Base-by-base conservation (phyloP, 2,329 filamentous ascomycete species). In the Ploettnerulaceae sp. region DNA sequence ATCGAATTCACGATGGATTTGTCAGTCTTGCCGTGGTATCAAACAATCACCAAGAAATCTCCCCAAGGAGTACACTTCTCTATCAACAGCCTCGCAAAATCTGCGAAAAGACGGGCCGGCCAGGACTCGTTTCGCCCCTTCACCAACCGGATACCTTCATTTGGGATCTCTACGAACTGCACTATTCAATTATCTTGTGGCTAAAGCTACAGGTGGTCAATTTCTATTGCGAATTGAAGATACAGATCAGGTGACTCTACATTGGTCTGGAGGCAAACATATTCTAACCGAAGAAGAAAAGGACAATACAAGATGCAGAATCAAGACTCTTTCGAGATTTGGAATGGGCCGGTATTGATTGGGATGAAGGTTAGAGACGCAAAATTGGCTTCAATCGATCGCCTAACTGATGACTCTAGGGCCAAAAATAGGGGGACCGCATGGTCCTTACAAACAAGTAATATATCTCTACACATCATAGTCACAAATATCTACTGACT, bases 211-310 rank as follows among this genome's bases (percentile, higher is more conserved):
- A 0, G 83, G 85, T 4, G 93, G 93, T 5, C 85, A 95, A 64
- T 98, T 98, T 60, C 69, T 98, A 8, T 70, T 98, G 39, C 81
- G 93, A 7, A 82, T 98, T 53, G 93, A 98, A 70, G 93, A 98
- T 65, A 98, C 93, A 4, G 93, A 97, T 67, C 86, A 88, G 75
- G 86, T 89, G 67, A 58, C 43, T 51, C 42, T 25, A 20, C 26
- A 14, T 43, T 28, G 48, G 48, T 37, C 35, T 24, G 24, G 21
- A 8, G 25, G 29, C 34, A 40, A 7, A 21, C 12, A 33, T 15
- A 26, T 36, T 38, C 48, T 61, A 45, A 61, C 44, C 43, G 55
- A 65, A 72, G 54, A 70, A 93, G 86, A 88, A 84, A 69, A 81
- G 93, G 50, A 83, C 91, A 7, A 81, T 97, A 3, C 68, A 73